Percentiles rank a stretch among this genome's conserved stretches.
These are phyloP conservation scores for Lantana camara DNA, from an alignment of 257 asterid genomes.

Conservation along the genomic window DNA sequence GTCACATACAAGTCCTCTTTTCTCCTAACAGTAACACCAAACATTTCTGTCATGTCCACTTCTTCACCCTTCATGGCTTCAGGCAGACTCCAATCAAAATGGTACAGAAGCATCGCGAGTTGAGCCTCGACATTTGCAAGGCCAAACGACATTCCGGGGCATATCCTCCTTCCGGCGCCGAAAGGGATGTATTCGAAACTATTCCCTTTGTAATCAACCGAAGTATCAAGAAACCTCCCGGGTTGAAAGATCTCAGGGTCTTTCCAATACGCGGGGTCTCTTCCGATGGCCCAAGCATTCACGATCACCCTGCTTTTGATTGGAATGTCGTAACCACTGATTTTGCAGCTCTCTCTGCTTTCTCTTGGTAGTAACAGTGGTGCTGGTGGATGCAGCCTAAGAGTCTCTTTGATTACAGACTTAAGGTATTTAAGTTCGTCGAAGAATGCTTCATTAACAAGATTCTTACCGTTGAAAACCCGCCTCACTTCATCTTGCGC, in stretches of 20 bases:
- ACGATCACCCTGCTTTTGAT: conserved; percentile 9
- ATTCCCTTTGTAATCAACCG: conserved; percentile 3
- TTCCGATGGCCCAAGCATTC: conserved; percentile 28
- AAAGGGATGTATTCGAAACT: conserved; percentile 19
- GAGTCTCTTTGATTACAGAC: conserved; percentile 24
- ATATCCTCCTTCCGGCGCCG: conserved; percentile 37
- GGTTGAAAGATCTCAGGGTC: conserved; percentile 20
- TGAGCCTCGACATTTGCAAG: conserved; percentile 24
- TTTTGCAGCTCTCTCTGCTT: conserved; percentile 12
- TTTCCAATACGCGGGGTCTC: conserved; percentile 27
- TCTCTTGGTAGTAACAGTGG: conserved; percentile 17
- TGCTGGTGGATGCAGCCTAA: conserved; percentile 27
- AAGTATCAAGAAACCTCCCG: conserved; percentile 25
- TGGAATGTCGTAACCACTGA: conserved; percentile 27
- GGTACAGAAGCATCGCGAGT: conserved; percentile 25
- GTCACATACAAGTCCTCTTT: conserved; percentile 2
- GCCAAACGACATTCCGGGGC: conserved; percentile 30
- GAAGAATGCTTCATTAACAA: not conserved
- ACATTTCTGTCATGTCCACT: conserved; percentile 29
- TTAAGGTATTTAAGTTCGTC: conserved; percentile 20
- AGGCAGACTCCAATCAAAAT: conserved; percentile 33
- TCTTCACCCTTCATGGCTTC: conserved; percentile 14
- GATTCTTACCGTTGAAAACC: not conserved
- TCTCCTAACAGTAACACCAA: conserved; percentile 27
- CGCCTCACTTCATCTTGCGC: conserved; percentile 35